Base-by-base conservation (phyloP, 2,329 filamentous ascomycete genomes). In the Colletotrichum noveboracense region DNA sequence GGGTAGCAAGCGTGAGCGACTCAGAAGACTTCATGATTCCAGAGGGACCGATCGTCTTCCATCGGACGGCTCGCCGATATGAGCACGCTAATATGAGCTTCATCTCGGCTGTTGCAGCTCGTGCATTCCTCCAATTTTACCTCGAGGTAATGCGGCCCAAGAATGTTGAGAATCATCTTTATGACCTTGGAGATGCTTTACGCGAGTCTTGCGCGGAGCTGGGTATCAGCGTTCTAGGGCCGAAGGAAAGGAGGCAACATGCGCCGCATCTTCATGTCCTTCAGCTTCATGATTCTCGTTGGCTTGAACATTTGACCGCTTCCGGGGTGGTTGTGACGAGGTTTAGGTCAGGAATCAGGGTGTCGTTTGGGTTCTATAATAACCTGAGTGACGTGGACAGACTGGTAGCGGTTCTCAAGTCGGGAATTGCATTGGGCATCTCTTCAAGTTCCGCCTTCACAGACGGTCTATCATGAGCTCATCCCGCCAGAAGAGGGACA, bases 241-340 rank as follows among this genome's bases (percentile, higher is more conserved):
- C 81, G 4, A 6, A 71, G 5, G 71, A 72, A 12, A 78, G 77
- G 4, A 24, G 73, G 7, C 38, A 73, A 1, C 78, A 81, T 13
- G 80, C 82, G 2, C 81, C 82, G 24, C 82, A 83, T 70, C 68
- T 84, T 10, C 80, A 82, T 55, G 75, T 83, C 10, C 69, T 84
- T 16, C 75, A 77, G 3, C 52, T 83, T 52, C 74, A 77, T 13
- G 61, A 77, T 12, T 7, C 74, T 18, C 69, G 66, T 21, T 83
- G 81, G 82, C 58, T 70, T 3, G 60, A 66, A 7, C 75, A 79
- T 48, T 70, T 83, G 10, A 71, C 76, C 32, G 74, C 64, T 7
- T 32, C 77, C 1, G 71, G 75, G 0, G 67, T 79, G 2, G 43
- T 71, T 5, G 70, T 80, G 6, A 82, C 80, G 3, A 74, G 74